Base-by-base conservation (phyloP, 192 early-diverging fungal genomes). In the Mortierella claussenii region DNA sequence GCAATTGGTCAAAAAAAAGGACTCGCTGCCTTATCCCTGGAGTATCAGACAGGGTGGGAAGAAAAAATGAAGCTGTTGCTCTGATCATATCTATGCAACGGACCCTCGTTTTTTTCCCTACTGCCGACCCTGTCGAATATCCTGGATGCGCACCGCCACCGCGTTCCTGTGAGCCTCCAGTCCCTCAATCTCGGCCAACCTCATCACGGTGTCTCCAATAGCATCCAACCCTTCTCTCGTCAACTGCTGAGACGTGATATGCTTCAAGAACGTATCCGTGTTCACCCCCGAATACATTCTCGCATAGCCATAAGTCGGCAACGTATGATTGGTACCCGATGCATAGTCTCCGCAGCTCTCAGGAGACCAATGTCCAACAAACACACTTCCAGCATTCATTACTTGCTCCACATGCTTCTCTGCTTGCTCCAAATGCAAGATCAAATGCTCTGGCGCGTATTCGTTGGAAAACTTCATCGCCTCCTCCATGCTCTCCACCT, bases 301-400 rank as follows among this genome's bases (percentile, higher is more conserved):
- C 21, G 98, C 92, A 80, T 96, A 99, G 30, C 98, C 98, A 71
- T 99, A 99, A 1, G 97, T 98, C 18, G 98, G 98, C 61, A 99
- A 82, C 3, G 98, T 99, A 84, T 99, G 98, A 87, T 98, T 99
- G 18, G 98, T 99, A 48, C 98, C 98, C 0, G 96, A 97, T 4
- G 98, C 98, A 82, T 99, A 99, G 79, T 99, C 98, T 55, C 98
- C 98, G 67, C 96, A 97, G 64, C 93, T 94, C 79, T 98, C 98
- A 11, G 98, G 96, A 28, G 97, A 95, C 76, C 91, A 99, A 53
- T 85, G 87, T 0, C 98, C 98, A 43, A 99, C 94, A 90, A 99
- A 99, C 42, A 99, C 95, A 58, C 91, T 93, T 21, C 98, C 98
- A 20, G 98, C 98, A 78, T 96, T 97, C 49, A 86, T 68, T 15